Conservation (phyloP, 2,329 filamentous ascomycete species). For the Cadophora malorum region DNA sequence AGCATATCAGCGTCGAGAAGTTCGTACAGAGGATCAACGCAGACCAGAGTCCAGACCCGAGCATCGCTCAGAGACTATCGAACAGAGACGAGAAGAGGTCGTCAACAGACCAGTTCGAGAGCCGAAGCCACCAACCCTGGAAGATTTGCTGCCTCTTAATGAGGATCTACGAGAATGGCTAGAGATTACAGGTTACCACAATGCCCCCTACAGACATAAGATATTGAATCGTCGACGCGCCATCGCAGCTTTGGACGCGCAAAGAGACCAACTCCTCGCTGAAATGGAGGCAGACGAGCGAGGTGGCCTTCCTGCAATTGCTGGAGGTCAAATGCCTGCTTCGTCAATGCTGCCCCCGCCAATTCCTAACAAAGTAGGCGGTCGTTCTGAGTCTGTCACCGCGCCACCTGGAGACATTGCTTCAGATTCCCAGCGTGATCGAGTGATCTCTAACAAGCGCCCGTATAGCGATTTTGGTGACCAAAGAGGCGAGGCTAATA, state of each 20-base stretch:
- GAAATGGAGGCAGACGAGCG: slow-evolving; percentile 42
- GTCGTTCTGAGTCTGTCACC: slow-evolving; percentile 20
- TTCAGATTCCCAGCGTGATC: slow-evolving; percentile 29
- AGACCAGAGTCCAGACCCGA: slow-evolving; percentile 21
- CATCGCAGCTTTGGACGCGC: slow-evolving; percentile 44
- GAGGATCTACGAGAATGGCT: slow-evolving; percentile 47
- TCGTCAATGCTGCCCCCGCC: slow-evolving; percentile 40
- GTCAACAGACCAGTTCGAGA: slow-evolving; percentile 26
- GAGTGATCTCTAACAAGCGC: slow-evolving; percentile 42
- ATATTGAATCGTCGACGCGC: slow-evolving; percentile 40
- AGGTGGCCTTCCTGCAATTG: slow-evolving; percentile 27
- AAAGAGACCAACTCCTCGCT: slow-evolving; percentile 42
- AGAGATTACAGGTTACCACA: slow-evolving; percentile 46
- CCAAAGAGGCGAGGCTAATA: slow-evolving; percentile 23
- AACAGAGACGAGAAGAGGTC: slow-evolving; percentile 31
- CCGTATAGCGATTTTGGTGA: slow-evolving; percentile 40
- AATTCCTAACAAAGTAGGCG: slow-evolving; percentile 34
- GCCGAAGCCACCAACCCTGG: slow-evolving; percentile 34
- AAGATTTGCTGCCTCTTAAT: slow-evolving; percentile 39
- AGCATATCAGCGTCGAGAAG: slow-evolving; percentile 26
- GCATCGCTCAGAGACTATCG: slow-evolving; percentile 19
- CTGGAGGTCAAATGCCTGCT: slow-evolving; percentile 14
- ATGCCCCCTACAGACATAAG: slow-evolving; percentile 45
- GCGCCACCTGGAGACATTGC: slow-evolving; percentile 6
- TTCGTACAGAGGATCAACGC: slow-evolving; percentile 35